These are phyloP conservation scores for Cryptococcus deneoformans DNA, from an alignment of 1,284 basidiomycete species.

Conservation along the genomic window DNA sequence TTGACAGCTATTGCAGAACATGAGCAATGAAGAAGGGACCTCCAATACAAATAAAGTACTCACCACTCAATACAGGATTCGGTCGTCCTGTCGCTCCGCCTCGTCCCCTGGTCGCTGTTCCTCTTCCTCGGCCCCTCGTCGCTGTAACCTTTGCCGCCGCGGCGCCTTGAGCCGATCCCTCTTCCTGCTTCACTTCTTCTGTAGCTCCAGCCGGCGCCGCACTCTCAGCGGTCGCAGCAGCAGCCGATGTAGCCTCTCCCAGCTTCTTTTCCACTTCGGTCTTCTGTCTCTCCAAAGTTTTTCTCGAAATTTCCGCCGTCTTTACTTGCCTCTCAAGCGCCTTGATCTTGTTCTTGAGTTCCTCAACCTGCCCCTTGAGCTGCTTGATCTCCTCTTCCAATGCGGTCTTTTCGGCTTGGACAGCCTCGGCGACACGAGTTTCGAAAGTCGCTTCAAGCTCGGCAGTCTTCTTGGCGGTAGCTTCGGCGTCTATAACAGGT, in stretches of 20 bases:
- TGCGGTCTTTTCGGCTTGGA: conserved; percentile 9
- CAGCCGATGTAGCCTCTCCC: conserved; percentile 8
- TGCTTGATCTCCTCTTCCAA: conserved; percentile 18
- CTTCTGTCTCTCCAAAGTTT: conserved; percentile 40
- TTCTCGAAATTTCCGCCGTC: conserved; percentile 41
- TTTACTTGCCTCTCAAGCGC: conserved; percentile 33
- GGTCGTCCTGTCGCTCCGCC: conserved; percentile 13
- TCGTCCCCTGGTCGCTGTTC: conserved; percentile 12
- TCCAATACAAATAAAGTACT: conserved; percentile 3
- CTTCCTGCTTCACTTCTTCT: not conserved
- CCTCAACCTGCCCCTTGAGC: conserved; percentile 28
- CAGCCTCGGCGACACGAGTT: conserved; percentile 18
- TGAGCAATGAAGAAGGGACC: not conserved
- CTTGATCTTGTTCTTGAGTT: conserved; percentile 37
- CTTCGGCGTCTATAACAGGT: conserved; percentile 7
- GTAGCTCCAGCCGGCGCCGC: conserved; percentile 3
- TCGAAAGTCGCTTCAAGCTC: conserved; percentile 23
- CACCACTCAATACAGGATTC: conserved; percentile 23
- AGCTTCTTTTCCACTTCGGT: conserved; percentile 34
- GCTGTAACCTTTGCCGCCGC: not conserved
- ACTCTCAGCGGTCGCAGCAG: not conserved
- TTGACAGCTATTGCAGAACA: conserved; percentile 31
- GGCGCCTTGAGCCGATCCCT: not conserved
- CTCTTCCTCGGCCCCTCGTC: conserved; percentile 2
- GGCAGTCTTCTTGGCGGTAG: conserved; percentile 27